These are phyloP conservation scores for Calonectria montana DNA, from an alignment of 2,329 filamentous ascomycete species.

Conservation along the genomic window DNA sequence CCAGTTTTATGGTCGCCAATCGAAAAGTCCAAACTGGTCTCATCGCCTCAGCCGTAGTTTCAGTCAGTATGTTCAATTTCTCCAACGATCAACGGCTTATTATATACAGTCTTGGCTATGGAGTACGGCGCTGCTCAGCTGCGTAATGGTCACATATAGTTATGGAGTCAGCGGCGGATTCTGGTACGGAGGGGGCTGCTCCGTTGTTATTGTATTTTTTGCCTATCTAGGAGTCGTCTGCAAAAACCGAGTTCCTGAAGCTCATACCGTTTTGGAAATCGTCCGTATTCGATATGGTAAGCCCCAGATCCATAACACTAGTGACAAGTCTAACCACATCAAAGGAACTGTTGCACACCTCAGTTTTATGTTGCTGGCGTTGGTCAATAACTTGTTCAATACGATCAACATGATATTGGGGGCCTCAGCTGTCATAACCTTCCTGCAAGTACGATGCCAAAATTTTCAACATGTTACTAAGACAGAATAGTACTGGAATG, in stretches of 20 bases:
- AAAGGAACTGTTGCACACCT: slow-evolving; percentile 73
- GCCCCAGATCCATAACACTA: background rate
- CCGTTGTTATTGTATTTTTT: slow-evolving; percentile 76
- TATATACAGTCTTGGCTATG: slow-evolving; percentile 21
- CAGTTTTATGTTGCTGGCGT: slow-evolving; percentile 82
- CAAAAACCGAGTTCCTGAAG: slow-evolving; percentile 86
- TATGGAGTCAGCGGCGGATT: slow-evolving; percentile 26
- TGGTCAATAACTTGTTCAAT: slow-evolving; percentile 87
- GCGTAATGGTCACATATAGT: slow-evolving; percentile 23
- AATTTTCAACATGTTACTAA: background rate
- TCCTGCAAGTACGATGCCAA: slow-evolving; percentile 33
- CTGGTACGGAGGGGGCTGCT: slow-evolving; percentile 25
- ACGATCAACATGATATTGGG: slow-evolving; percentile 90
- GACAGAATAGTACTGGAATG: slow-evolving; percentile 45
- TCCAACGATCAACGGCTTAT: background rate
- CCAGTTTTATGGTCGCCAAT: slow-evolving; percentile 26
- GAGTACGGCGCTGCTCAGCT: slow-evolving; percentile 25
- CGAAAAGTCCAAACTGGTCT: slow-evolving; percentile 22
- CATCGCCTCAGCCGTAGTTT: slow-evolving; percentile 25
- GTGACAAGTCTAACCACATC: background rate
- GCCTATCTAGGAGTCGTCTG: slow-evolving; percentile 89
- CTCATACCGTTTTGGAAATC: slow-evolving; percentile 84
- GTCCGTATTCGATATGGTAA: slow-evolving; percentile 77
- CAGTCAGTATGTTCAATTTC: background rate
- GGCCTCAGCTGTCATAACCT: slow-evolving; percentile 68